A percentile compares a stretch with the other conserved stretches of the same genome.
phyloP scores from a whole-genome alignment of 805 yeast species.

The Clavispora asparagi region DNA sequence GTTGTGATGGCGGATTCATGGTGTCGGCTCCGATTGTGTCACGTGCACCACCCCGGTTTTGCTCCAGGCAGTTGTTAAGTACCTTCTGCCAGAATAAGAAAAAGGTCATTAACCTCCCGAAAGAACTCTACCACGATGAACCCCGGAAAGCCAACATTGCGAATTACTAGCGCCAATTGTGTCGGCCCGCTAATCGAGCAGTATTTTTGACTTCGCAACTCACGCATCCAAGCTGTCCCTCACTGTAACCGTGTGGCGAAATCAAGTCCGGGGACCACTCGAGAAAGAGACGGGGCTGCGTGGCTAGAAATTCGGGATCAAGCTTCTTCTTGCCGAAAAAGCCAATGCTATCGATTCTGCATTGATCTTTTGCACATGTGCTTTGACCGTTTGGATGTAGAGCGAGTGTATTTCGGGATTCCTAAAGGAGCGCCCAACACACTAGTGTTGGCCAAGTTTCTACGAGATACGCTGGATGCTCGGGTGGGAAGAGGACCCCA shows the following conservation, averaged over 20 bases:
- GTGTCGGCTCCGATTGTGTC: no score
- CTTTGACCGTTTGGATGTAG: slow-evolving; percentile 4
- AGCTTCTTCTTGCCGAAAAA: no score
- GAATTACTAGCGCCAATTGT: no score
- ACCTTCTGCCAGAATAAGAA: no score
- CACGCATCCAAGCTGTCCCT: background rate
- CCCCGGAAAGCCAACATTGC: background rate
- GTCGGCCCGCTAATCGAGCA: slow-evolving; percentile 13
- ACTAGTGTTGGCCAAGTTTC: slow-evolving; percentile 2
- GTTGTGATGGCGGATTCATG: no score
- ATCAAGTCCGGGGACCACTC: background rate
- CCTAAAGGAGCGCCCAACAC: slow-evolving; percentile 3
- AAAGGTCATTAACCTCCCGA: no score
- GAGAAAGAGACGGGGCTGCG: background rate
- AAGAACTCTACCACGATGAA: background rate
- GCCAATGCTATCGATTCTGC: background rate
- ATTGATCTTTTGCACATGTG: slow-evolving; percentile 11
- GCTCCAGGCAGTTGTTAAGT: no score
- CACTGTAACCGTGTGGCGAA: background rate
- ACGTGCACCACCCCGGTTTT: no score
- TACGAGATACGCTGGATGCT: slow-evolving; percentile 5
- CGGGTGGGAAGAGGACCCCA: background rate
- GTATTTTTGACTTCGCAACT: slow-evolving; percentile 28
- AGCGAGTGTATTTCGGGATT: slow-evolving; percentile 2
- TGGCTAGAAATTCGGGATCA: background rate